Percentiles rank a stretch among this genome's conserved stretches.
Evolutionary conservation across 805 yeast species (phyloP).

Genomic region (Candida ovalis): DNA sequence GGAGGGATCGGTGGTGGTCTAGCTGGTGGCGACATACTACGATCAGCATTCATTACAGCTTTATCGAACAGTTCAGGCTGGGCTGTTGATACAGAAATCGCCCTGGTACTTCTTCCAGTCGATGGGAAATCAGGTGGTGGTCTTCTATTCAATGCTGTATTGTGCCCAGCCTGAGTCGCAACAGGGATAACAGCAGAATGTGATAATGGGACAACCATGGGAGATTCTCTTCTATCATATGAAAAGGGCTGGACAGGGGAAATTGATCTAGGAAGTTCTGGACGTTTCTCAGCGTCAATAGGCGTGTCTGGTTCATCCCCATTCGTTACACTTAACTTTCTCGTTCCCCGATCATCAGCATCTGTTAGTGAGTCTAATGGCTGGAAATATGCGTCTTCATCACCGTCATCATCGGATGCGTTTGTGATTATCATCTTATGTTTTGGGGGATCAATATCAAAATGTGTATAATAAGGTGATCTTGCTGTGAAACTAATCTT

Average conservation of each 20-base stretch:
- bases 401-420: slow-evolving; percentile 14
- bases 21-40: neutral
- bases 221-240: slow-evolving; percentile 39
- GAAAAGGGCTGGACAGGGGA: slow-evolving; percentile 2
- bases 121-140: slow-evolving; percentile 39
- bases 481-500: slow-evolving; percentile 33
- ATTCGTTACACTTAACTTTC: neutral
- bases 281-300: slow-evolving; percentile 3
- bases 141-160: slow-evolving; percentile 21
- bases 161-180: slow-evolving; percentile 5
- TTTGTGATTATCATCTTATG: slow-evolving; percentile 24
- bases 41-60: slow-evolving; percentile 9
- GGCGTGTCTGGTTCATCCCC: neutral
- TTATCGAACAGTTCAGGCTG: slow-evolving; percentile 31
- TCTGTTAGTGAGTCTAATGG: slow-evolving; percentile 3
- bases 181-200: slow-evolving; percentile 25
- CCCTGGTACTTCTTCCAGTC: slow-evolving; percentile 35
- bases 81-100: slow-evolving; percentile 32
- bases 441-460: slow-evolving; percentile 17
- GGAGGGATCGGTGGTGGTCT: neutral
- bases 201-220: slow-evolving; percentile 29
- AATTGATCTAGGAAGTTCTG: neutral
- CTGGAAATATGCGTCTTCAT: slow-evolving; percentile 2
- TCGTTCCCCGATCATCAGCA: slow-evolving; percentile 2
- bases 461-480: slow-evolving; percentile 30